Base-by-base conservation (phyloP, 2,329 filamentous ascomycete species). In the Cladophialophora psammophila region DNA sequence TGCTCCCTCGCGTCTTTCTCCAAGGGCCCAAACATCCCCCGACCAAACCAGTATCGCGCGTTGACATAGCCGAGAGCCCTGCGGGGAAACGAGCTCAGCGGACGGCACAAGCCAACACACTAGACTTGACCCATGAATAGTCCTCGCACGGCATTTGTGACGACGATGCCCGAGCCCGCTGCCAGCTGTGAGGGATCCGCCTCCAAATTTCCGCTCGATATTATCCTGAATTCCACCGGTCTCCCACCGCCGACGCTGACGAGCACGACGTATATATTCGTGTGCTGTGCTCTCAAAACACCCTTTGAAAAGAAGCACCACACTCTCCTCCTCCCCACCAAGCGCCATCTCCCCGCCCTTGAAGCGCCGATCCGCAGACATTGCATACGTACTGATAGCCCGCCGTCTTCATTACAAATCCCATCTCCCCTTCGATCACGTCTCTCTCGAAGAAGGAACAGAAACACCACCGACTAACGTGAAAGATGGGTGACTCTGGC, bases 401-500 rank as follows among this genome's bases (percentile, higher is more conserved):
- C 45, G 20, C 45, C 18, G 10, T 50, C 20, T 20, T 26, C 18
- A 26, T 50, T 26, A 34, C 31, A 9, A 55, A 35, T 55, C 52
- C 35, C 53, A n/a, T 55, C 10, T 12, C 8, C 18, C 35, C 31
- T n/a, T n/a, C 31, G 18, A 53, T n/a, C 1, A 20, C 32, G n/a
- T n/a, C n/a, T n/a, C n/a, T 3, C 26, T 26, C 26, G 3, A 26
- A 26, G 26, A 26, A 26, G 26, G 3, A 26, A 26, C 26, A 26
- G 26, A 4, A 31, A 48, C 20, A 9, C 7, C 40, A n/a, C 45
- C 48, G 26, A 18, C 53, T 36, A 20, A 13, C n/a, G 35, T 20
- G 26, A 53, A 63, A 59, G 38, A 71, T 71, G 69, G 69, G 62
- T 54, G 66, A 69, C 61, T 53, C 69, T 32, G 64, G 66, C 31